phyloP scores from a whole-genome alignment of 2,329 filamentous ascomycete species.

The Clonostachys rhizophaga region DNA sequence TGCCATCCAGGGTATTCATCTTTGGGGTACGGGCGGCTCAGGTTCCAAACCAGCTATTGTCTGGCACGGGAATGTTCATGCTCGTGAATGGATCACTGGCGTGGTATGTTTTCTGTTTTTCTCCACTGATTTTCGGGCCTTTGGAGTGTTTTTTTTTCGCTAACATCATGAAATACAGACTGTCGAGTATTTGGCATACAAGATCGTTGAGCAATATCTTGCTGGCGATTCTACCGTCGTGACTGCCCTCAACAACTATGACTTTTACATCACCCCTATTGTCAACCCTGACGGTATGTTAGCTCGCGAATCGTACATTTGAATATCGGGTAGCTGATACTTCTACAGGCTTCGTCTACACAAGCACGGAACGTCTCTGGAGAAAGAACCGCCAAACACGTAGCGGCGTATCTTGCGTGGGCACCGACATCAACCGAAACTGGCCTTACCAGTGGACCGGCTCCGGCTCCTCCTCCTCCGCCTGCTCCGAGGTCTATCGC shows the following conservation, averaged over 20 bases:
- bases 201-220: constrained; percentile 36
- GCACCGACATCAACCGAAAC: constrained; percentile 50
- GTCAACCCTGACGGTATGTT: constrained; percentile 42
- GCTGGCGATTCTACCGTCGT: constrained; percentile 24
- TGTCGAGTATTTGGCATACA: constrained; percentile 40
- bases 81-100: constrained; percentile 49
- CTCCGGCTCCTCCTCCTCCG: constrained; percentile 39
- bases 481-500: constrained; percentile 40
- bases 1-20: constrained; percentile 52
- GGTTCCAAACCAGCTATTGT: constrained; percentile 40
- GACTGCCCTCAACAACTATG: constrained; percentile 47
- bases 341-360: constrained; percentile 40
- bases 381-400: constrained; percentile 44
- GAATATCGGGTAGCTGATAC: background rate
- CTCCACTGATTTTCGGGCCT: too few relatives aligned
- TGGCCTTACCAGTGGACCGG: constrained; percentile 45
- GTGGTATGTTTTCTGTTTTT: constrained; percentile 14
- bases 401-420: constrained; percentile 30
- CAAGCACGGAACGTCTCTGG: constrained; percentile 41
- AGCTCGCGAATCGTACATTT: background rate
- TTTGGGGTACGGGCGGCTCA: constrained; percentile 36
- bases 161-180: constrained; percentile 13
- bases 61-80: constrained; percentile 48
- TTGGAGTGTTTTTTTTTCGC: background rate
- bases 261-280: constrained; percentile 49